Percentiles rank a stretch among this genome's conserved stretches.
Evolutionary conservation across 1,139 yeast species (phyloP).

Genomic region (Kluyveromyces sp.): DNA sequence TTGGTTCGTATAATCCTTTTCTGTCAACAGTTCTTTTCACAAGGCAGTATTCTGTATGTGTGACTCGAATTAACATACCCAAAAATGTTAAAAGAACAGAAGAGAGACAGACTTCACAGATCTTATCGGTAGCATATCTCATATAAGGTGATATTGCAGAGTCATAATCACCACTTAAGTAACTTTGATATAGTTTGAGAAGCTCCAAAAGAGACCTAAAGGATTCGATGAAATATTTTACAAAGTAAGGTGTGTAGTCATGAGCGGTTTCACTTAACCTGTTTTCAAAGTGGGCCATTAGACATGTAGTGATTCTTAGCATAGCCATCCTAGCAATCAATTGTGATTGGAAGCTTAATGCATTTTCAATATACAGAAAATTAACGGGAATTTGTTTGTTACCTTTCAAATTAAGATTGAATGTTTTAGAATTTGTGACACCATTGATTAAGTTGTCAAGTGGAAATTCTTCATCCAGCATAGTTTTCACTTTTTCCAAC

Average conservation of each 20-base stretch:
- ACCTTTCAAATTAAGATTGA: neutral
- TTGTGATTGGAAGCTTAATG: constrained; percentile 17
- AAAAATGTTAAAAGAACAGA: constrained; percentile 19
- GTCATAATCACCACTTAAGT: constrained; percentile 16
- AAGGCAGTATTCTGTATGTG: constrained; percentile 15
- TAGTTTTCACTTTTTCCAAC: constrained; percentile 11
- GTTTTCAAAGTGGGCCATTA: constrained; percentile 25
- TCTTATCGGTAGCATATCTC: constrained; percentile 18
- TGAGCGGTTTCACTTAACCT: constrained; percentile 8
- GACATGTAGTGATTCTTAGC: constrained; percentile 22
- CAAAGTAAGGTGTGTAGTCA: constrained; percentile 16
- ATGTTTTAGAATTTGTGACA: neutral
- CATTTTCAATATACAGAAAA: constrained; percentile 9
- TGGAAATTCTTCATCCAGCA: constrained; percentile 14
- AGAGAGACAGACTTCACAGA: constrained; percentile 19
- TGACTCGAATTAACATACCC: constrained; percentile 19
- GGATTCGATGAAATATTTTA: constrained; percentile 18
- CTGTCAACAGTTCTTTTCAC: constrained; percentile 4
- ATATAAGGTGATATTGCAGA: constrained; percentile 13
- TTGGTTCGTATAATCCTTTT: constrained; percentile 5
- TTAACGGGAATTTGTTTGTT: constrained; percentile 7
- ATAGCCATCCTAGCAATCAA: constrained; percentile 18
- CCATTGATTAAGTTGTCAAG: constrained; percentile 7
- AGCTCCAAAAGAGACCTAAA: constrained; percentile 15
- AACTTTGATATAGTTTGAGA: constrained; percentile 15